phyloP scores from a whole-genome alignment of 805 yeast genomes.

The Hanseniaspora lachancei region DNA sequence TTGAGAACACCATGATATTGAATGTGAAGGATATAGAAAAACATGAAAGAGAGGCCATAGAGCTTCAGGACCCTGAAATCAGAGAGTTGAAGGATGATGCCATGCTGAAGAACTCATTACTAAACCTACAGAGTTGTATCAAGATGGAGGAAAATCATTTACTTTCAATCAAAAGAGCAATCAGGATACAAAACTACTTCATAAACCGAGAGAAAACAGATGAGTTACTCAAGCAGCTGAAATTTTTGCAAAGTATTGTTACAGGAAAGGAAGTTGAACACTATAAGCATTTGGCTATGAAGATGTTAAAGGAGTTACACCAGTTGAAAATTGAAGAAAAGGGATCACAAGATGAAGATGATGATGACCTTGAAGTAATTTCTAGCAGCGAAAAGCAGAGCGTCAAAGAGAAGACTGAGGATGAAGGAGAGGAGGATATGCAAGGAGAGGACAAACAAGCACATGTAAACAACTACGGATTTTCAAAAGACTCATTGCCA shows the following conservation, averaged over 20 bases:
- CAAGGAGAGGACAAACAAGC: background rate
- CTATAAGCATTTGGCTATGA: background rate
- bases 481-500: slow-evolving; percentile 1
- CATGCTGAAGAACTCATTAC: background rate
- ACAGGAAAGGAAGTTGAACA: background rate
- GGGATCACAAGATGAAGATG: background rate
- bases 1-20: background rate
- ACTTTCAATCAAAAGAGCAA: background rate
- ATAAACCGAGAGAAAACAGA: background rate
- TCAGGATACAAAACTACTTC: slow-evolving; percentile 2
- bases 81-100: background rate
- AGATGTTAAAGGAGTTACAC: background rate
- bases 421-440: background rate
- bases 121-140: background rate
- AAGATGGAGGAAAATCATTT: slow-evolving; percentile 1
- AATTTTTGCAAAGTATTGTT: background rate
- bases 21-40: background rate
- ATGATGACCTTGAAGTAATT: background rate
- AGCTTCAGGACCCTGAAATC: background rate
- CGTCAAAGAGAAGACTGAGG: background rate
- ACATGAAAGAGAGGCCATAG: background rate
- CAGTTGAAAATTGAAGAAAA: background rate
- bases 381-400: too few species aligned
- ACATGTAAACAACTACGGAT: background rate
- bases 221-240: background rate